Base-by-base conservation (phyloP, 2,329 filamentous ascomycete genomes). In the Pseudocercospora pini-densiflorae region DNA sequence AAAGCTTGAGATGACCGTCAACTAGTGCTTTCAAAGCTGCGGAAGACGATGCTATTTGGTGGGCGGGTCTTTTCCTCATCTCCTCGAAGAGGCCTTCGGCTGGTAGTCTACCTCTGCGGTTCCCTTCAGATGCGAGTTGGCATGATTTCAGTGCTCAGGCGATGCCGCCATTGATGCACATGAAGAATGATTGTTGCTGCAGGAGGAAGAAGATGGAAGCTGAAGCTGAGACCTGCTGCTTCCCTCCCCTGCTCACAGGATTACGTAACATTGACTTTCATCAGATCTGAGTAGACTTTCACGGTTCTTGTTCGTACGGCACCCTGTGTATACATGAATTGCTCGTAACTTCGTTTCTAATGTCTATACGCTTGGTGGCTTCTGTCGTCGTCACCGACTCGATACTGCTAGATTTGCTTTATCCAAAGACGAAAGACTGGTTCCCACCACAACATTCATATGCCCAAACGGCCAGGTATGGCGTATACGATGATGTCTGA, bases 391-490 rank as follows among this genome's bases (percentile, higher is more conserved):
- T 60, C 45, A 54, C 62, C 62, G 55, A 64, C 14, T 7, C 27
- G n/a, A 19, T 23, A 23, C 19, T 40, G 36, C 19, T 36, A 59
- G 14, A 47, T 36, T n/a, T 24, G 49, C 24, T 54, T 54, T 54
- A 12, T 16, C 19, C 19, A 54, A 54, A 54, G 49, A 54, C 19
- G 5, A 31, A 54, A 12, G 23, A 24, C 49, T 29, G 19, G 24
- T 24, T 14, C 49, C 49, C n/a, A 49, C 19, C 31, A 83, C 74
- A 70, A 80, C 83, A 33, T 79, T 81, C 78, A 84, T 79, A 68
- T 81, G 82, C 7, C 83, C 83, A 24, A 79, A 77, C 0, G 83
- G 83, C 74, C 78, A 83, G 4, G 83, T 84, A 74, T 85, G 83
- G 67, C 79, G 72, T 57, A 79, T 74, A 45, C 77, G 76, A 6